These are phyloP conservation scores for Psilocybe cubensis DNA, from an alignment of 768 basidiomycete species.

Conservation along the genomic window DNA sequence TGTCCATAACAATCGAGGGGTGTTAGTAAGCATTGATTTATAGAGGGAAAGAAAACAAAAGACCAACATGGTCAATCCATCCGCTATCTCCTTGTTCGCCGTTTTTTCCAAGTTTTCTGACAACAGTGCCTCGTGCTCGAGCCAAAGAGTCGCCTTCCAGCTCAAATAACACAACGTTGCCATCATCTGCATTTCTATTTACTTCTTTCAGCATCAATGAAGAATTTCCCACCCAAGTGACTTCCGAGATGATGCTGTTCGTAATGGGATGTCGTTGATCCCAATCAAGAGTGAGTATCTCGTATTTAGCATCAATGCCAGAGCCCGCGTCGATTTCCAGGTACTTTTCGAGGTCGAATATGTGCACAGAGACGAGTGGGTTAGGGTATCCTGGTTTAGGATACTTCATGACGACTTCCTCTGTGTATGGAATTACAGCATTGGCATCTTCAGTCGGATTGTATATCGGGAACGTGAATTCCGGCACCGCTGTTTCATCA, in stretches of 20 bases:
- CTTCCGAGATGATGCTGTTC: constrained; percentile 78
- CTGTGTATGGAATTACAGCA: constrained; percentile 79
- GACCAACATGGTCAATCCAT: constrained; percentile 88
- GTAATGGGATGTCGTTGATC: constrained; percentile 52
- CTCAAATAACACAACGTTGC: constrained; percentile 81
- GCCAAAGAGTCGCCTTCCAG: constrained; percentile 32
- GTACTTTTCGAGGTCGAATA: constrained; percentile 77
- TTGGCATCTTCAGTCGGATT: constrained; percentile 78
- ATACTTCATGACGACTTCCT: constrained; percentile 73
- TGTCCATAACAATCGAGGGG: constrained; percentile 24
- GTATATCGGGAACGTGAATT: constrained; percentile 89
- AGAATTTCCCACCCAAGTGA: constrained; percentile 84
- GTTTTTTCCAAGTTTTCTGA: constrained; percentile 75
- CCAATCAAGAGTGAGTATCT: constrained; percentile 71
- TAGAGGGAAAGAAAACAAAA: background rate
- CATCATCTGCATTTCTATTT: constrained; percentile 80
- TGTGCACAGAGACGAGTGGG: constrained; percentile 79
- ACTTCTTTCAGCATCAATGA: constrained; percentile 85
- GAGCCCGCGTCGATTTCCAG: constrained; percentile 35
- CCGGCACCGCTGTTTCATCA: constrained; percentile 88
- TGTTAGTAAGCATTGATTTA: constrained; percentile 9
- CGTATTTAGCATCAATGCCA: constrained; percentile 36
- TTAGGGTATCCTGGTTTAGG: constrained; percentile 92
- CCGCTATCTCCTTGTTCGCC: constrained; percentile 92
- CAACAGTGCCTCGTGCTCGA: constrained; percentile 53